Evolutionary conservation across 2,329 filamentous ascomycete species (phyloP).

Genomic region (Curvularia eragrostidis): DNA sequence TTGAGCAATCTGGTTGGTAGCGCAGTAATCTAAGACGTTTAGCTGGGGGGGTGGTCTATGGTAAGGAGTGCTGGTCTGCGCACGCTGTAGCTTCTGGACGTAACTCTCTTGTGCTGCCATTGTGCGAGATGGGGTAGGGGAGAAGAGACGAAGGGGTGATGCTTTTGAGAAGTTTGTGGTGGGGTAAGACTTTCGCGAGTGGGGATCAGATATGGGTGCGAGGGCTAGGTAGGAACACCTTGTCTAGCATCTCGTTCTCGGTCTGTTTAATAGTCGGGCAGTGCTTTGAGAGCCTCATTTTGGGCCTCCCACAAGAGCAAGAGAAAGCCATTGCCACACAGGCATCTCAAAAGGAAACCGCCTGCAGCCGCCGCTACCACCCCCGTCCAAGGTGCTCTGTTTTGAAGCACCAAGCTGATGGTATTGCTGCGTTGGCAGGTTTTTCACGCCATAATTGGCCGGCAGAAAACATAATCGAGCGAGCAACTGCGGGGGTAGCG

Average conservation of each 20-base stretch:
- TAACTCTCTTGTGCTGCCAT: constrained; percentile 44
- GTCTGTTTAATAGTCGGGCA: constrained; percentile 45
- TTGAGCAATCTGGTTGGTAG: constrained; percentile 43
- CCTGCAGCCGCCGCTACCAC: constrained; percentile 34
- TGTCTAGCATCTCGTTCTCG: constrained; percentile 26
- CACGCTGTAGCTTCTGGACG: constrained; percentile 44
- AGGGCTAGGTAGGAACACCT: constrained; percentile 31
- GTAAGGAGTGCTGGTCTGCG: constrained; percentile 16
- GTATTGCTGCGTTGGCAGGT: constrained; percentile 42
- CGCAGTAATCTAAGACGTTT: constrained; percentile 40
- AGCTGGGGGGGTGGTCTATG: constrained; percentile 14
- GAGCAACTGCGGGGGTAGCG: constrained; percentile 36
- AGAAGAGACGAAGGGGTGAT: constrained; percentile 19
- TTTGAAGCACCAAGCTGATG: constrained; percentile 32
- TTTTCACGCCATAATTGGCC: constrained; percentile 37
- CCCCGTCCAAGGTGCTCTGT: constrained; percentile 25
- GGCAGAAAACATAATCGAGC: constrained; percentile 31
- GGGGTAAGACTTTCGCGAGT: constrained; percentile 33
- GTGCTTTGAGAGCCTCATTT: constrained; percentile 35
- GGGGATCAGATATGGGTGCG: constrained; percentile 31
- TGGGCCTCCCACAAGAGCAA: constrained; percentile 28
- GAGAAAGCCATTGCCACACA: constrained; percentile 33
- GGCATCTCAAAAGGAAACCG: constrained; percentile 27
- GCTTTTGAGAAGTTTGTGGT: constrained; percentile 24
- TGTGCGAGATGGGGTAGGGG: constrained; percentile 22